These are phyloP conservation scores for Aspergillus diversus DNA, from an alignment of 495 filamentous ascomycete genomes.

Conservation along the genomic window DNA sequence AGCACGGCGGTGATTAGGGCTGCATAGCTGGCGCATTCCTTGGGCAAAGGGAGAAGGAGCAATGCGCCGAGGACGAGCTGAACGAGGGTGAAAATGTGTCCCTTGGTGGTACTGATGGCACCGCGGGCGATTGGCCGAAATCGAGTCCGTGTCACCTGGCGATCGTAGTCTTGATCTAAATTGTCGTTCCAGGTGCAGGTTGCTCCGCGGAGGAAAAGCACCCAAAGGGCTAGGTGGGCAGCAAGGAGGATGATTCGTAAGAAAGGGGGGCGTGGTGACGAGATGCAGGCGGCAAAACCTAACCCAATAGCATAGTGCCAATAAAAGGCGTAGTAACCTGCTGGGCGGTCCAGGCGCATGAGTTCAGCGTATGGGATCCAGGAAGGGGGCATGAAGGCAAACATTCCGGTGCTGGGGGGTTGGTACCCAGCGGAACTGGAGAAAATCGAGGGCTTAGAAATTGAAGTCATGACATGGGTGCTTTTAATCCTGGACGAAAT, in stretches of 20 bases:
- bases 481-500: not conserved
- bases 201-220: constrained; percentile 37
- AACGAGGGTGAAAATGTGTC: constrained; percentile 31
- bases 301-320: constrained; percentile 39
- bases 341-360: constrained; percentile 44
- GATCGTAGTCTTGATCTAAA: constrained; percentile 47
- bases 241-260: constrained; percentile 2
- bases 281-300: constrained; percentile 27
- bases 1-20: constrained; percentile 11
- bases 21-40: not conserved
- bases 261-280: constrained; percentile 3
- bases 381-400: constrained; percentile 70
- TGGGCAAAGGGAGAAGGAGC: not conserved
- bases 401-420: constrained; percentile 34
- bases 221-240: not conserved
- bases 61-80: constrained; percentile 8
- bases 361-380: constrained; percentile 58
- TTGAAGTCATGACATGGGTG: not conserved
- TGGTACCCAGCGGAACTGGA: not conserved
- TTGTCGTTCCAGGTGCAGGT: constrained; percentile 52
- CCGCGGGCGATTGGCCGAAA: constrained; percentile 51
- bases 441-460: not conserved
- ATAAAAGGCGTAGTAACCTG: constrained; percentile 39
- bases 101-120: constrained; percentile 39
- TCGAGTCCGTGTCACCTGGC: constrained; percentile 38